Percentiles rank a stretch among this genome's conserved stretches.
phyloP scores from a whole-genome alignment of 2,329 filamentous ascomycete species.

The Aplosporella prunicola region DNA sequence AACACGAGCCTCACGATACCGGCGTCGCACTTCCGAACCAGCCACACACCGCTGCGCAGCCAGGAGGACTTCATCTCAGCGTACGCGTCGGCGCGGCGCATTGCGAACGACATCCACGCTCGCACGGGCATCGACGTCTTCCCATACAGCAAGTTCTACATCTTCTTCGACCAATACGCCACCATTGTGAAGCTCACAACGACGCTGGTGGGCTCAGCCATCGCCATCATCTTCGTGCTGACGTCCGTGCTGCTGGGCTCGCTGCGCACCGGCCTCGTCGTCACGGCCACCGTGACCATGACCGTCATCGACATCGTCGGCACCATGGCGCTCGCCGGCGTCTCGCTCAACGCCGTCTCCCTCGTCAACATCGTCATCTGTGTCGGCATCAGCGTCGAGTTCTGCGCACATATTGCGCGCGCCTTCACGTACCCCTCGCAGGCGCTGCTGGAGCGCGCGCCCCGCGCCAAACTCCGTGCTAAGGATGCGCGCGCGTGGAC shows the following conservation, averaged over 20 bases:
- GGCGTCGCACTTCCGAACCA: slow-evolving; percentile 85
- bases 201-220: slow-evolving; percentile 68
- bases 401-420: slow-evolving; percentile 91
- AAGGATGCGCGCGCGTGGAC: slow-evolving; percentile 85
- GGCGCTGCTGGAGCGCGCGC: slow-evolving; percentile 70
- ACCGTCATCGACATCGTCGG: slow-evolving; percentile 89
- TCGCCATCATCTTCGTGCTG: slow-evolving; percentile 77
- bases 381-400: slow-evolving; percentile 92
- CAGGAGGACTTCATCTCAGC: slow-evolving; percentile 90
- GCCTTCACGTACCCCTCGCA: slow-evolving; percentile 91
- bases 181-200: slow-evolving; percentile 72
- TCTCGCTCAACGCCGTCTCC: slow-evolving; percentile 89
- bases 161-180: slow-evolving; percentile 97
- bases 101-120: slow-evolving; percentile 64
- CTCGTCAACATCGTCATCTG: slow-evolving; percentile 96
- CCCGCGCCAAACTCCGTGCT: slow-evolving; percentile 62
- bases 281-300: slow-evolving; percentile 85
- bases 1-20: slow-evolving; percentile 55
- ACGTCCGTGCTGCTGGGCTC: slow-evolving; percentile 77
- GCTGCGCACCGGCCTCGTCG: slow-evolving; percentile 66
- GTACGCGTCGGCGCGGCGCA: slow-evolving; percentile 80
- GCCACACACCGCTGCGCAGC: slow-evolving; percentile 75
- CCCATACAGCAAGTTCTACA: slow-evolving; percentile 95
- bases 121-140: slow-evolving; percentile 75
- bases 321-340: slow-evolving; percentile 79